A percentile compares a stretch with the other conserved stretches of the same genome.
Conservation (phyloP, 441 rosid species). For the Francoa sonchifolia region DNA sequence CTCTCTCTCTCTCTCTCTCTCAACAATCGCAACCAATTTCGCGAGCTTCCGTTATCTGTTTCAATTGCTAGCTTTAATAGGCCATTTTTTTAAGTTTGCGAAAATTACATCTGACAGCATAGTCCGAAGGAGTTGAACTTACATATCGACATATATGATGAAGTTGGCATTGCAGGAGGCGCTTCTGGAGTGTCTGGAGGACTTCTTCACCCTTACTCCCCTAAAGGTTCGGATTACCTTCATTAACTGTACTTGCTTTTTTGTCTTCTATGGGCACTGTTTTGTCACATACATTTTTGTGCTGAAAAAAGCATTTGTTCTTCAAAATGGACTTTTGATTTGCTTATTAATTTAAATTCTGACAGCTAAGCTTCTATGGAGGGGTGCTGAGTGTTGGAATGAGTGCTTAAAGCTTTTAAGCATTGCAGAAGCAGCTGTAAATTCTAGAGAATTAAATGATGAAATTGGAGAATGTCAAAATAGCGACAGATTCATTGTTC, state of each 20-base stretch:
- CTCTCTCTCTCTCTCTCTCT: not conserved
- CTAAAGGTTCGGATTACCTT: slow-evolving; percentile 36
- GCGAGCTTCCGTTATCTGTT: no score
- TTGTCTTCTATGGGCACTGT: no score
- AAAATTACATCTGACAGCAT: slow-evolving; percentile 27
- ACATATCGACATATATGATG: slow-evolving; percentile 64
- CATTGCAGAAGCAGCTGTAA: slow-evolving; percentile 46
- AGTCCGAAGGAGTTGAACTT: slow-evolving; percentile 39
- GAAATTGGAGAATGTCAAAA: slow-evolving; percentile 22
- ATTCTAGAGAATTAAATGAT: slow-evolving; percentile 15
- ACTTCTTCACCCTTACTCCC: slow-evolving; percentile 89
- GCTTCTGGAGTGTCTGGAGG: slow-evolving; percentile 97
- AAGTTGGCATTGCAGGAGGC: slow-evolving; percentile 82
- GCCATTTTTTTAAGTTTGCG: not conserved
- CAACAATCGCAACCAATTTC: not conserved
- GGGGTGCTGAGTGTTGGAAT: slow-evolving; percentile 78
- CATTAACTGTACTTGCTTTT: slow-evolving; percentile 4
- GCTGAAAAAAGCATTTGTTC: no score
- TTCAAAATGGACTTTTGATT: slow-evolving; percentile 1
- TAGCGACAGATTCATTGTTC: slow-evolving; percentile 32
- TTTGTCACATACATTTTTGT: no score
- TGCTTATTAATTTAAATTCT: slow-evolving; percentile 5
- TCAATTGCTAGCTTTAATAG: no score
- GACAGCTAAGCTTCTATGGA: slow-evolving; percentile 79
- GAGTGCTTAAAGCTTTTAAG: slow-evolving; percentile 61